Conservation (phyloP, 2,329 filamentous ascomycete genomes). For the Verticillium zaregamsianum region DNA sequence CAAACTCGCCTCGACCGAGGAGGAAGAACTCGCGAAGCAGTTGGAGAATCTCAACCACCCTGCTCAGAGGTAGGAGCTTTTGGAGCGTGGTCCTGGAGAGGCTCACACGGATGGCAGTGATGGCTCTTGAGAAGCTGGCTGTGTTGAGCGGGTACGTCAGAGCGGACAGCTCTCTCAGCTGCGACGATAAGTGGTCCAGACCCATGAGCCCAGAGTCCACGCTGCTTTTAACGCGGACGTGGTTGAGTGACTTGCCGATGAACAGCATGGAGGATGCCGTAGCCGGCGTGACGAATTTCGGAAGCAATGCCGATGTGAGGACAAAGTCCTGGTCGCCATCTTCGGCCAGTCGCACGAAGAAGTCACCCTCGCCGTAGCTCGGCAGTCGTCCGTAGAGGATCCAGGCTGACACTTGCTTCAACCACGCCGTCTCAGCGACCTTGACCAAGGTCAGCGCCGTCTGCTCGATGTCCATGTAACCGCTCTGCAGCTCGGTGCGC, state of each 20-base stretch:
- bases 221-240: conserved; percentile 60
- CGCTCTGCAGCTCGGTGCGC: conserved; percentile 74
- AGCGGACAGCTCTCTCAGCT: conserved; percentile 64
- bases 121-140: conserved; percentile 64
- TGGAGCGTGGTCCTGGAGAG: conserved; percentile 82
- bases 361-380: conserved; percentile 73
- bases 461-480: conserved; percentile 80
- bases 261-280: conserved; percentile 84
- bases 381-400: conserved; percentile 83
- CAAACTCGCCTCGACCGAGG: conserved; percentile 85
- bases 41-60: conserved; percentile 71
- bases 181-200: conserved; percentile 59
- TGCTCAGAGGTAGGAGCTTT: conserved; percentile 71
- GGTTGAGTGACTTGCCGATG: conserved; percentile 83
- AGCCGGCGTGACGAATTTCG: conserved; percentile 70
- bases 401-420: conserved; percentile 88
- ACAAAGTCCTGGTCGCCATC: conserved; percentile 51
- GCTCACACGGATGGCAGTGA: conserved; percentile 73
- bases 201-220: conserved; percentile 42
- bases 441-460: conserved; percentile 69
- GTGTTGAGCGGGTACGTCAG: conserved; percentile 71
- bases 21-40: conserved; percentile 85
- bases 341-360: conserved; percentile 65
- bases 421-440: conserved; percentile 83
- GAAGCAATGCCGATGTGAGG: conserved; percentile 58